phyloP scores from a whole-genome alignment of 2,329 filamentous ascomycete species.

The Fusarium devonianum region DNA sequence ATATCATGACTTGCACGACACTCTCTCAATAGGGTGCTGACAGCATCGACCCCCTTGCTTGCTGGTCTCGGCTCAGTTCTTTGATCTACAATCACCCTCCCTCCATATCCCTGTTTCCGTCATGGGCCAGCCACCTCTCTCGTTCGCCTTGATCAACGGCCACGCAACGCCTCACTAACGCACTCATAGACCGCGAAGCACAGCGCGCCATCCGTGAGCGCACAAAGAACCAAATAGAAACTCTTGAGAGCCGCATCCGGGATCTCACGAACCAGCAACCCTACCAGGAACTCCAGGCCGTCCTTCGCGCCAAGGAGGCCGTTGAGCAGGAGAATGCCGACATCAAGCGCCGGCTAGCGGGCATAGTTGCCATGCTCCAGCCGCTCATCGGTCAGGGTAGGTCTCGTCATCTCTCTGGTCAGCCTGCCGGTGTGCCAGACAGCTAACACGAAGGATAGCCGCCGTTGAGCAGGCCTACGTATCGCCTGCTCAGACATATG shows the following conservation, averaged over 20 bases:
- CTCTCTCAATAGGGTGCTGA: no score
- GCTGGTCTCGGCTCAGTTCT: no score
- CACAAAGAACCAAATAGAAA: conserved; percentile 81
- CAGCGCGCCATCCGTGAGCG: conserved; percentile 85
- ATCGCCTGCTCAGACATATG: conserved; percentile 44
- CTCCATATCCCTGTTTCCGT: not conserved
- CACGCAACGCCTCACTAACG: conserved; percentile 30
- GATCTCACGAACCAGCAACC: conserved; percentile 82
- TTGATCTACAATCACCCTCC: no score
- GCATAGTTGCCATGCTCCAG: conserved; percentile 70
- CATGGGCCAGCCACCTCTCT: not conserved
- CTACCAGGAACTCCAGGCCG: conserved; percentile 82
- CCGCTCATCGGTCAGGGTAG: conserved; percentile 56
- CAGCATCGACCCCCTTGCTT: no score
- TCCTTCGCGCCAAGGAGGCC: conserved; percentile 76
- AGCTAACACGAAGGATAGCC: conserved; percentile 26
- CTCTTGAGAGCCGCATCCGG: conserved; percentile 73
- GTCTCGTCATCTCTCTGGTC: conserved; percentile 4
- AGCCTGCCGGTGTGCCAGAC: not conserved
- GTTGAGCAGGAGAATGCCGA: conserved; percentile 82
- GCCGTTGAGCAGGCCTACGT: conserved; percentile 44
- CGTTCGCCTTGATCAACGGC: not conserved
- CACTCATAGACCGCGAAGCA: conserved; percentile 74
- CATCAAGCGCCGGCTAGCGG: conserved; percentile 72
- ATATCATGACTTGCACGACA: not conserved